Percentiles rank a stretch among this genome's conserved stretches.
Evolutionary conservation across 2,329 filamentous ascomycete species (phyloP).

Genomic region (Fusarium caatingaense): DNA sequence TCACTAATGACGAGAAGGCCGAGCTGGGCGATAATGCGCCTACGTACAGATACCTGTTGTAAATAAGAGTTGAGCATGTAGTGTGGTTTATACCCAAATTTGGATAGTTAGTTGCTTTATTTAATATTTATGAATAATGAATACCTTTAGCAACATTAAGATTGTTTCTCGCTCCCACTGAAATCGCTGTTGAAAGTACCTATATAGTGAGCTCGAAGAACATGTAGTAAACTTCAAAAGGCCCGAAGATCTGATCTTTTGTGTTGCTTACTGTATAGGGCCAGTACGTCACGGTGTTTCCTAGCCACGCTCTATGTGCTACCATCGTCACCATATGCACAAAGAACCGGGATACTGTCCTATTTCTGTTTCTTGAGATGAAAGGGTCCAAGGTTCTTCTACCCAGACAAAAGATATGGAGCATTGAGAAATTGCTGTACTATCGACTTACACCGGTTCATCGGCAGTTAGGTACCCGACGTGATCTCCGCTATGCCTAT

Average conservation of each 20-base stretch:
- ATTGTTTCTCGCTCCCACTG: not conserved
- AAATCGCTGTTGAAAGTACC: not conserved
- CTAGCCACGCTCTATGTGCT: not conserved
- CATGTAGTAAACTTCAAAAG: not conserved
- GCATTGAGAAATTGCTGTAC: not conserved
- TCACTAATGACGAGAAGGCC: conserved; percentile 72
- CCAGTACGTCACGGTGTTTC: not conserved
- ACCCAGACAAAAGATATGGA: not conserved
- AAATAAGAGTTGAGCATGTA: conserved; percentile 26
- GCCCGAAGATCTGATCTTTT: not conserved
- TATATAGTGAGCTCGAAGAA: not conserved
- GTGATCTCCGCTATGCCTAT: not conserved
- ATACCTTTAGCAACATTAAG: not conserved
- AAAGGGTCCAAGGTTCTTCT: not conserved
- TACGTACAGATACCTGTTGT: conserved; percentile 69
- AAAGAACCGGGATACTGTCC: too few relatives aligned
- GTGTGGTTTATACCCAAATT: conserved; percentile 7
- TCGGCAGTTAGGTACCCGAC: not conserved
- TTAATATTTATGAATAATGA: conserved; percentile 30
- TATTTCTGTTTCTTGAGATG: not conserved
- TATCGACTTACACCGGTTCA: not conserved
- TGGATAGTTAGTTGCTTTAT: conserved; percentile 1
- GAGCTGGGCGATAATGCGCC: conserved; percentile 70
- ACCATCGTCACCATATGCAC: not conserved
- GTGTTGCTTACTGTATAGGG: not conserved